Conservation (phyloP, 179 eudicot genomes). For the Vitellaria paradoxa region DNA sequence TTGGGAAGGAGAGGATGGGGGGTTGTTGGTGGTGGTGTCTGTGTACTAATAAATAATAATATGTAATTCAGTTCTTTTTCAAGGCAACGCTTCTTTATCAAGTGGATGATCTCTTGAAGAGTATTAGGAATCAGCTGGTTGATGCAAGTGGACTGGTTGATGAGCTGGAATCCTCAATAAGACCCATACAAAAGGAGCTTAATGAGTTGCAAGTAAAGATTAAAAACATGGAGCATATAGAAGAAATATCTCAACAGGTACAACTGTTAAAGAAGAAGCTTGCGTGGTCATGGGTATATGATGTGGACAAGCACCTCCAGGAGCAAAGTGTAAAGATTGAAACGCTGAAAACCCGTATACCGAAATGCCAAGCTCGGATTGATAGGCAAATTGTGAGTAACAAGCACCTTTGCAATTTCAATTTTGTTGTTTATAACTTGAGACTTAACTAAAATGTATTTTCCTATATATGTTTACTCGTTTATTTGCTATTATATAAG, state of each 20-base stretch:
- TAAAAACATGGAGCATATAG: constrained; percentile 77
- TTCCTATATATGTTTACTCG: neutral
- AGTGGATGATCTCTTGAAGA: constrained; percentile 75
- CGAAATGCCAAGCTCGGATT: constrained; percentile 59
- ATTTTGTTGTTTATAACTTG: neutral
- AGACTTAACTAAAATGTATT: neutral
- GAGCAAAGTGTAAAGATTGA: constrained; percentile 48
- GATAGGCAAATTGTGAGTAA: constrained; percentile 53
- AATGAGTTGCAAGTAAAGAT: constrained; percentile 77
- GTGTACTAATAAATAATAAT: constrained; percentile 13
- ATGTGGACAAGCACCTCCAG: constrained; percentile 53
- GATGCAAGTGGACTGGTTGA: constrained; percentile 55
- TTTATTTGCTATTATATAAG: neutral
- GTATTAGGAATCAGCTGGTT: constrained; percentile 54
- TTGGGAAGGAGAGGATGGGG: neutral
- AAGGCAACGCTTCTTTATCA: constrained; percentile 98
- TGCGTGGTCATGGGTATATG: constrained; percentile 96
- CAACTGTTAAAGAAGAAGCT: constrained; percentile 72
- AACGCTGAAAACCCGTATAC: constrained; percentile 51
- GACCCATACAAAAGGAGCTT: constrained; percentile 73
- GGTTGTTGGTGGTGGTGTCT: neutral
- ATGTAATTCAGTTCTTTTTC: constrained; percentile 71
- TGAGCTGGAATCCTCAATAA: constrained; percentile 72
- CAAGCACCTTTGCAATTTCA: neutral
- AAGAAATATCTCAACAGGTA: constrained; percentile 67